Percentiles rank a stretch among this genome's conserved stretches.
Evolutionary conservation across 2,329 filamentous ascomycete species (phyloP).

Genomic region (Ophiosphaerella korrae): DNA sequence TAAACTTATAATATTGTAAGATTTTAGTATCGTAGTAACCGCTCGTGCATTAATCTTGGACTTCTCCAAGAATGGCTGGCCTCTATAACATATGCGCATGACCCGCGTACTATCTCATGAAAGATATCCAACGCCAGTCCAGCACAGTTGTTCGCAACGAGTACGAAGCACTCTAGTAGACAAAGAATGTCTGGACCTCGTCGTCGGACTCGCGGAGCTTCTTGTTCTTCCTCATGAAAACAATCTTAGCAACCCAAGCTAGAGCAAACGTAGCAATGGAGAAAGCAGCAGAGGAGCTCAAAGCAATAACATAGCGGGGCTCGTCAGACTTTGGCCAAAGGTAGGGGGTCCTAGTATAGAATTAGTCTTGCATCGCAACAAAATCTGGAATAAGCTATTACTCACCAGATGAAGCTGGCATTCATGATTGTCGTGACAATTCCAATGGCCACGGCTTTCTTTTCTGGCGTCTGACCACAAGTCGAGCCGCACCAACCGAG

Average conservation of each 20-base stretch:
- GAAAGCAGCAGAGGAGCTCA: slow-evolving; percentile 40
- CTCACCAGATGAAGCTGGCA: slow-evolving; percentile 48
- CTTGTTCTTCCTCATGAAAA: slow-evolving; percentile 41
- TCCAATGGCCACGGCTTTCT: slow-evolving; percentile 52
- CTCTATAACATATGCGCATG: no score
- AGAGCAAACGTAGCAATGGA: slow-evolving; percentile 35
- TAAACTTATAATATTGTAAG: no score
- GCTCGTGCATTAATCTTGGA: no score
- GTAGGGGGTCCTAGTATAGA: slow-evolving; percentile 35
- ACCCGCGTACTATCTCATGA: no score
- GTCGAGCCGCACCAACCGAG: slow-evolving; percentile 54
- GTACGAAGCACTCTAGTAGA: slow-evolving; percentile 26
- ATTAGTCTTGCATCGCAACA: slow-evolving; percentile 1
- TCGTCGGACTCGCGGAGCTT: slow-evolving; percentile 30
- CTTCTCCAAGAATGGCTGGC: no score
- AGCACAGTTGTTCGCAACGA: no score
- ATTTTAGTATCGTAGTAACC: no score
- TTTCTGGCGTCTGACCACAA: slow-evolving; percentile 53
- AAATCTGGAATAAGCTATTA: not conserved
- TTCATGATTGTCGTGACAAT: slow-evolving; percentile 54
- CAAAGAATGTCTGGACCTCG: slow-evolving; percentile 36
- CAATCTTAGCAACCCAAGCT: slow-evolving; percentile 40
- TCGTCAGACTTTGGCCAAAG: slow-evolving; percentile 41
- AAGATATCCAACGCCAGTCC: no score
- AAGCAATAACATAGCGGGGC: slow-evolving; percentile 38